Base-by-base conservation (phyloP, 805 yeast genomes). In the Candida maris region DNA sequence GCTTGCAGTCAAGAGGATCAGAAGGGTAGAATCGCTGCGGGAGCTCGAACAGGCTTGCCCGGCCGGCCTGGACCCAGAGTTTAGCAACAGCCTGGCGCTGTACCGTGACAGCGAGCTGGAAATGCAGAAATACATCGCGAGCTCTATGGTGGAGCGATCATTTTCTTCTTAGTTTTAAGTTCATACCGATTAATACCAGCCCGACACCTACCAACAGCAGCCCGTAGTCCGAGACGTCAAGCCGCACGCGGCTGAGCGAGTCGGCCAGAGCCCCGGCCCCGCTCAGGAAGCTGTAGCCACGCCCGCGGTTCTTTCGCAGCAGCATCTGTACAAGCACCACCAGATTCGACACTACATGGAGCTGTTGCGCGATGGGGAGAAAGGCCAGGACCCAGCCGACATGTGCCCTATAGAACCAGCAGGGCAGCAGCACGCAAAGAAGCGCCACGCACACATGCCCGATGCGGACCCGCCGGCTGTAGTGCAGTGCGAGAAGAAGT, bases 381-480 rank as follows among this genome's bases (percentile, higher is more conserved):
- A 26, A 14, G 8, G 13, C 13, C 15, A 12, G 13, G 8, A 9
- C 8, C 13, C 13, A 13, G 29, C 8, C 13, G 29, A 26, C 15
- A 15, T 13, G 8, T 8, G 16, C 13, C 7, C 15, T 7, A 7
- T 9, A 26, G 16, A 9, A 38, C 41, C 41, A 38, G 31, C 33
- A 38, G n/a, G 24, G 24, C 12, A 29, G n/a, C 19, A 38, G 28
- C 38, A 32, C 30, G 5, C 35, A 29, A 10, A 38, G 18, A 10
- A 20, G 14, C 42, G 30, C 22, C 24, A 34, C 32, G n/a, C 34
- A 27, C 7, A 32, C 22, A 22, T 34, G 37, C 9, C 31, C 24
- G 29, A 27, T 28, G 4, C 38, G 34, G n/a, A 31, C 9, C 18
- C 27, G 19, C 8, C 19, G 30, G 8, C 27, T 18, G 23, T 28